A percentile compares a stretch with the other conserved stretches of the same genome.
Evolutionary conservation across 306 rosid species (phyloP).

Genomic region (Coriaria nepalensis): DNA sequence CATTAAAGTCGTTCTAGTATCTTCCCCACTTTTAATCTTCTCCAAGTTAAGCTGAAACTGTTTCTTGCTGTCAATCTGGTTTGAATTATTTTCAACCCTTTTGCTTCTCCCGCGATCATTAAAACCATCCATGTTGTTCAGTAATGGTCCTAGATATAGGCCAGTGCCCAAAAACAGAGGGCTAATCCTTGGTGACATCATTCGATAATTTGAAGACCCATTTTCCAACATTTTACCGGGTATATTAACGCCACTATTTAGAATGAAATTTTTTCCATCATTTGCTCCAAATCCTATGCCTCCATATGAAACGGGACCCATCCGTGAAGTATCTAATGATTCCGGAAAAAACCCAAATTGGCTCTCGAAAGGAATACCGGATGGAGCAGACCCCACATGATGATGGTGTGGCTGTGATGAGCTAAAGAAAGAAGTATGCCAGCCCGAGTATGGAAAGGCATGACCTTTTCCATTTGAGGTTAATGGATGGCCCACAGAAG

Average conservation of each 20-base stretch:
- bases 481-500: conserved; percentile 51
- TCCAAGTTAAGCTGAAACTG: conserved; percentile 90
- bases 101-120: conserved; percentile 51
- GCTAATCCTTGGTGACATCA: conserved; percentile 65
- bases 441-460: too few species aligned
- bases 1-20: conserved; percentile 86
- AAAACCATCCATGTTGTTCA: conserved; percentile 36
- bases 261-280: conserved; percentile 50
- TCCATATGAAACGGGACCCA: conserved; percentile 36
- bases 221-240: conserved; percentile 53
- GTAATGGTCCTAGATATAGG: conserved; percentile 41
- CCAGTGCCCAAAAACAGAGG: conserved; percentile 62
- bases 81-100: conserved; percentile 52
- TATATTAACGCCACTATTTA: conserved; percentile 42
- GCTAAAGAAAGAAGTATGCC: conserved; percentile 39
- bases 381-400: conserved; percentile 90
- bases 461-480: conserved; percentile 56
- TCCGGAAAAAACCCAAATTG: conserved; percentile 65
- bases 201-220: conserved; percentile 53
- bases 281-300: conserved; percentile 36
- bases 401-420: conserved; percentile 29
- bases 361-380: conserved; percentile 64
- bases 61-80: conserved; percentile 59
- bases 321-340: conserved; percentile 63
- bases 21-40: conserved; percentile 65